phyloP scores from a whole-genome alignment of 176 grass and related monocot genomes.

The Coix lacrymajobi region DNA sequence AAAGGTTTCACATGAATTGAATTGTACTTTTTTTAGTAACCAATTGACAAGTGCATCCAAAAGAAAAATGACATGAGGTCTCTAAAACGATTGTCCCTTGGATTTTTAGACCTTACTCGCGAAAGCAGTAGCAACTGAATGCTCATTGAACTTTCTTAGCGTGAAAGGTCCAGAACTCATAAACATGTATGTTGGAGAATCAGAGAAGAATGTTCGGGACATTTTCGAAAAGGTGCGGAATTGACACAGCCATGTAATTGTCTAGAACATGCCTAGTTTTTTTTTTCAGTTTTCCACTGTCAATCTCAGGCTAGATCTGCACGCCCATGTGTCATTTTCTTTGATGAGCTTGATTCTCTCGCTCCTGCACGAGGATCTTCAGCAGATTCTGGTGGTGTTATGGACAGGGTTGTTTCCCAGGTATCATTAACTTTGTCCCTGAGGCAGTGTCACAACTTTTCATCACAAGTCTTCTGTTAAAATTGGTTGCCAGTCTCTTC shows the following conservation, averaged over 20 bases:
- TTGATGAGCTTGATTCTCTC: slow-evolving; percentile 95
- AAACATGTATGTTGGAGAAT: slow-evolving; percentile 99
- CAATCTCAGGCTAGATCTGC: slow-evolving; percentile 75
- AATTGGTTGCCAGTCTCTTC: neutral
- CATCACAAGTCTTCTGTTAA: neutral
- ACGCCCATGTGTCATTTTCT: slow-evolving; percentile 95
- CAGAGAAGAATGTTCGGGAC: slow-evolving; percentile 95
- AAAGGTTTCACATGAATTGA: neutral
- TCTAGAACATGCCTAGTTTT: neutral
- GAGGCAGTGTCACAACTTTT: neutral
- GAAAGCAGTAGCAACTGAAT: slow-evolving; percentile 96
- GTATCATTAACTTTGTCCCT: slow-evolving; percentile 31
- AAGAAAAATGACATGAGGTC: slow-evolving; percentile 1
- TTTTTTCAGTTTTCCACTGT: neutral
- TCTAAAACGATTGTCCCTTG: slow-evolving; percentile 11
- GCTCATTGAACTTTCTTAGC: slow-evolving; percentile 88
- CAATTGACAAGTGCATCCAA: neutral
- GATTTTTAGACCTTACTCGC: slow-evolving; percentile 70
- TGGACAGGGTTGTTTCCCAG: slow-evolving; percentile 99
- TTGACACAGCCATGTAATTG: neutral
- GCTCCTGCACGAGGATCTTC: slow-evolving; percentile 90
- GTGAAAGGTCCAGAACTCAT: slow-evolving; percentile 97
- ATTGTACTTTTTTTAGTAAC: neutral
- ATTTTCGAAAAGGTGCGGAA: slow-evolving; percentile 82
- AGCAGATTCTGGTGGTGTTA: slow-evolving; percentile 91